Base-by-base conservation (phyloP, 1,139 yeast species). In the Geotrichum klebahnii region DNA sequence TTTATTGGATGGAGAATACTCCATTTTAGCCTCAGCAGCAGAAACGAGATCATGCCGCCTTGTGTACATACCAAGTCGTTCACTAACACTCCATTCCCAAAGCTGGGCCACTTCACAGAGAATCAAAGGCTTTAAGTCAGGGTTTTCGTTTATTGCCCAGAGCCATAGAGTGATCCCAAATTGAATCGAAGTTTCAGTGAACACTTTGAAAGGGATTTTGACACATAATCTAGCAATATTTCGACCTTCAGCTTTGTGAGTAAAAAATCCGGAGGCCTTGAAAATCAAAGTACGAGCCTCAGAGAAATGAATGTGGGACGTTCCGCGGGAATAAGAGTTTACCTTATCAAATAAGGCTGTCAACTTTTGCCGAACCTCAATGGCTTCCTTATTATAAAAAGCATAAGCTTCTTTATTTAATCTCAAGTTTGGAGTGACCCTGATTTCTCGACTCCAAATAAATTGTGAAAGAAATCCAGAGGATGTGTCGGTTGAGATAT, bases 1-100 rank as follows among this genome's bases (percentile, higher is more conserved):
- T 58, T 80, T 81, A 67, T 85, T 83, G 47, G 95, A 81, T 14
- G 98, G 97, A 0, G 89, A 73, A 62, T 94, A 94, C 59, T 87
- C 95, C 98, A 92, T 92, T 53, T 74, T 76, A 56, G 77, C 71
- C 61, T 74, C 84, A 53, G 83, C 88, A 5, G 95, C 84, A 46
- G 74, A 73, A 1, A 61, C 62, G n/a, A 80, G 48, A 64, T 89
- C 95, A 58, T 72, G 69, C 3, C 69, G 63, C n/a, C 72, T 74
- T 6, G 83, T 78, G 63, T 78, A 92, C 9, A 92, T 67, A 1
- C 97, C 97, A 44, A 72, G 72, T 16, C 72, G 70, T 36, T 74
- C 70, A 39, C 76, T 75, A 43, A 88, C 79, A 1, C 90, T 77
- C 40, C 71, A 68, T 63, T 84, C 89, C 87, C 95, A 87, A 54